Evolutionary conservation across 495 filamentous ascomycete genomes (phyloP).

Genomic region (Podospora conica): DNA sequence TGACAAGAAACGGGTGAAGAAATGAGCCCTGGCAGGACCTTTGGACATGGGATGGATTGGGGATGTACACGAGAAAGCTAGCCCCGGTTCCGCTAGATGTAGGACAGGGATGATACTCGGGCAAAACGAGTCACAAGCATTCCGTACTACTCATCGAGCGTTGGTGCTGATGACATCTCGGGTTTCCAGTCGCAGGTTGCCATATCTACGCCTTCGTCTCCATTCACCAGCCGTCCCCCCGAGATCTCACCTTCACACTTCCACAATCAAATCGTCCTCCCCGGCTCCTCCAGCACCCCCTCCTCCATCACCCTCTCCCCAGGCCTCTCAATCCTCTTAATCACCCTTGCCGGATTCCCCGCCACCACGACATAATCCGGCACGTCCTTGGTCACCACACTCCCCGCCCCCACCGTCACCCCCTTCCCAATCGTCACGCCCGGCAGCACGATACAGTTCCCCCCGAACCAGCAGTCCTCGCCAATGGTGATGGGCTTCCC

Average conservation of each 20-base stretch:
- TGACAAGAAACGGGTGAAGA: conserved; percentile 6
- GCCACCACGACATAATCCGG: conserved; percentile 56
- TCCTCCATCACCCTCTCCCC: background rate
- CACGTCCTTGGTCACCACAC: conserved; percentile 81
- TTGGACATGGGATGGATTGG: background rate
- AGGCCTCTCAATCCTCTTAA: conserved; percentile 46
- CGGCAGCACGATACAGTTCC: conserved; percentile 65
- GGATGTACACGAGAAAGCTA: too few relatives aligned
- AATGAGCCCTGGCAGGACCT: background rate
- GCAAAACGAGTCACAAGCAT: too few relatives aligned
- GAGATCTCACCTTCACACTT: too few relatives aligned
- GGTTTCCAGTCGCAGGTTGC: too few relatives aligned
- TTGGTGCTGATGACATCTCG: too few relatives aligned
- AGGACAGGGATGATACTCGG: too few relatives aligned
- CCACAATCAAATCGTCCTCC: background rate
- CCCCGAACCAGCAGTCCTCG: conserved; percentile 87
- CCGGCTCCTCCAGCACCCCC: background rate
- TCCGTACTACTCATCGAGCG: too few relatives aligned
- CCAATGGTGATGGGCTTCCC: conserved; percentile 72
- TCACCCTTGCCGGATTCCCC: conserved; percentile 61
- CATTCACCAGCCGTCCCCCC: too few relatives aligned
- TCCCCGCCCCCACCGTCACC: conserved; percentile 71
- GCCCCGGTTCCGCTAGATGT: too few relatives aligned
- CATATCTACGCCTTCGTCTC: too few relatives aligned
- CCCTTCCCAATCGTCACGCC: conserved; percentile 78